Evolutionary conservation across 306 rosid species (phyloP).

Genomic region (Datisca glomerata): DNA sequence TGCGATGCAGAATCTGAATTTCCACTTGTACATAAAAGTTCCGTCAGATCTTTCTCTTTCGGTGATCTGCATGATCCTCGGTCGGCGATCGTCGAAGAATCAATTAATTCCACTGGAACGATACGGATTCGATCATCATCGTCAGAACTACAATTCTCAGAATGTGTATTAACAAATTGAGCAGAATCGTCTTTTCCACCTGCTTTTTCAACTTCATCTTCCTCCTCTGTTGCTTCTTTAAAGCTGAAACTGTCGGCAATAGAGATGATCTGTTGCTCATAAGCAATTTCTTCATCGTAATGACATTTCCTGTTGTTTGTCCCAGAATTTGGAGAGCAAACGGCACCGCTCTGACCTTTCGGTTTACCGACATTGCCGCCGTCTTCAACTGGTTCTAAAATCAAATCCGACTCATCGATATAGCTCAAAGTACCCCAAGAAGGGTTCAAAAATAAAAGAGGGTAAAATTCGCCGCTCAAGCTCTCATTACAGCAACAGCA

Average conservation of each 20-base stretch:
- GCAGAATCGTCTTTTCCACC: conserved; percentile 11
- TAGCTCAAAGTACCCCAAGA: conserved; percentile 49
- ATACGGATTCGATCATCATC: conserved; percentile 41
- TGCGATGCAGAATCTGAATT: conserved; percentile 29
- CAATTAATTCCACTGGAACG: conserved; percentile 66
- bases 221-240: conserved; percentile 22
- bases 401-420: conserved; percentile 34
- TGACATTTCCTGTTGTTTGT: conserved; percentile 32
- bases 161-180: conserved; percentile 36
- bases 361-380: conserved; percentile 29
- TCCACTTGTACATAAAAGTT: conserved; percentile 21
- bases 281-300: conserved; percentile 20
- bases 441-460: conserved; percentile 64
- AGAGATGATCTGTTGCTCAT: conserved; percentile 37
- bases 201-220: conserved; percentile 19
- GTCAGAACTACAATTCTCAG: conserved; percentile 64
- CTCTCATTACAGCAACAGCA: conserved; percentile 78
- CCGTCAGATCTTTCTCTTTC: conserved; percentile 20
- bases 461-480: conserved; percentile 34
- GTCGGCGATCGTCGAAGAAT: conserved; percentile 15
- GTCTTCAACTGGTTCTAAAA: conserved; percentile 24
- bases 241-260: conserved; percentile 39
- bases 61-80: conserved; percentile 12
- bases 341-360: conserved; percentile 32
- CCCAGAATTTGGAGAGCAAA: too few relatives aligned